Percentiles rank a stretch among this genome's conserved stretches.
Evolutionary conservation across 306 rosid species (phyloP).

Genomic region (Fragaria iinumae): DNA sequence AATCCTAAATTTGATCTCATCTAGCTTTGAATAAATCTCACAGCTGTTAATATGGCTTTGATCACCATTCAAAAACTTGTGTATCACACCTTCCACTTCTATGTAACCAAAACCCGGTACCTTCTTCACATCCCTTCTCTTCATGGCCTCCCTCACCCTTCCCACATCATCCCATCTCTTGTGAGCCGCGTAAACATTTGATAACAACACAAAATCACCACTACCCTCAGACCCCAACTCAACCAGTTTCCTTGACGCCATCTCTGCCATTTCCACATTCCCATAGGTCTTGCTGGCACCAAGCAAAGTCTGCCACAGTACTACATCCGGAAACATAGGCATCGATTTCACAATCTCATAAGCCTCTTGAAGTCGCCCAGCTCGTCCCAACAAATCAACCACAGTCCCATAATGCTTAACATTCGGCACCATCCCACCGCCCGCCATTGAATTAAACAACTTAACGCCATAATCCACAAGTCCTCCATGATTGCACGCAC

Average conservation of each 20-base stretch:
- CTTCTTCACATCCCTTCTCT: constrained; percentile 67
- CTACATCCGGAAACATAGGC: constrained; percentile 69
- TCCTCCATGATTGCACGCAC: constrained; percentile 88
- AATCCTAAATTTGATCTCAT: constrained; percentile 68
- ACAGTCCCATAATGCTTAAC: constrained; percentile 82
- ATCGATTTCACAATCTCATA: constrained; percentile 51
- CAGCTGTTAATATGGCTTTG: constrained; percentile 48
- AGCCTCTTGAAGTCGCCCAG: constrained; percentile 79
- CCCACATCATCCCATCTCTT: constrained; percentile 84
- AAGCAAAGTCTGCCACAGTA: constrained; percentile 85
- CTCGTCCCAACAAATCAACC: constrained; percentile 85
- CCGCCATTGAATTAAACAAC: constrained; percentile 57
- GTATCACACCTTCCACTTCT: constrained; percentile 59
- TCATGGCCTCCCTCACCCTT: constrained; percentile 77
- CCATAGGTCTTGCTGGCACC: constrained; percentile 90
- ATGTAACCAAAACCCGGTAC: constrained; percentile 79
- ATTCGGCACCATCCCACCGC: constrained; percentile 42
- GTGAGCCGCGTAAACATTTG: constrained; percentile 74
- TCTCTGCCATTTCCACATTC: constrained; percentile 78
- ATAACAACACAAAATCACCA: constrained; percentile 86
- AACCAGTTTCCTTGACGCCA: constrained; percentile 56
- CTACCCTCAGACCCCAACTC: constrained; percentile 82
- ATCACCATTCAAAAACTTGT: constrained; percentile 73
- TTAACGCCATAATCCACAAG: constrained; percentile 72
- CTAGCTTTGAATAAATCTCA: constrained; percentile 80